Base-by-base conservation (phyloP, 1,284 basidiomycete species). In the Ganoderma meredithae region DNA sequence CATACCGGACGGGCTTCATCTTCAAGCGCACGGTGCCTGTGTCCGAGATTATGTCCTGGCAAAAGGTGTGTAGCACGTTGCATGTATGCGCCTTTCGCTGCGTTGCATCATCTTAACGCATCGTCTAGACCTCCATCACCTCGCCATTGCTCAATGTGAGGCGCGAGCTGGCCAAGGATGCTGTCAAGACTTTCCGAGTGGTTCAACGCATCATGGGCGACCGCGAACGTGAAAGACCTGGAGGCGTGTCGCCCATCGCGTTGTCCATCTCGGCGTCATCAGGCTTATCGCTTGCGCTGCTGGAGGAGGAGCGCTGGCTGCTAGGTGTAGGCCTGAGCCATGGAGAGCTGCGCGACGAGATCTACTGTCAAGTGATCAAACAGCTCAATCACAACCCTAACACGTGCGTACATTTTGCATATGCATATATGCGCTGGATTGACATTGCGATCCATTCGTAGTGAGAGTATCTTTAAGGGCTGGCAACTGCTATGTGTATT, bases 131-230 rank as follows among this genome's bases (percentile, higher is more conserved):
- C 0, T 88, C 93, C 2, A 84, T 97, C 60, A 83, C 85, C 2
- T 86, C 90, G 0, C 94, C 95, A 1, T 83, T 97, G 17, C 85
- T 97, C 12, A 84, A 90, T 9, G 79, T 95, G 17, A 75, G 71
- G 56, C 88, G 90, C 25, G 75, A 83, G 0, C 81, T 94, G 25
- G 88, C 90, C 72, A 89, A 87, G 76, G 92, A 96, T 72, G 94
- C 94, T 0, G 85, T 96, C 64, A 91, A 88, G 74, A 86, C 91
- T 4, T 98, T 97, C 86, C 95, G 93, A 76, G 89, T 95, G 43
- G 89, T 97, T 59, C 95, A 97, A 77, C 90, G 91, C 66, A 89
- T 96, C 65, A 97, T 97, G 95, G 95, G 95, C 44, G 96, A 97
- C 76, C 86, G 95, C 3, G 93, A 95, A 71, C 87, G 87, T 10